These are phyloP conservation scores for Mayamaea pseudoterrestris DNA, from an alignment of 108 stramenopile genomes.

Conservation along the genomic window DNA sequence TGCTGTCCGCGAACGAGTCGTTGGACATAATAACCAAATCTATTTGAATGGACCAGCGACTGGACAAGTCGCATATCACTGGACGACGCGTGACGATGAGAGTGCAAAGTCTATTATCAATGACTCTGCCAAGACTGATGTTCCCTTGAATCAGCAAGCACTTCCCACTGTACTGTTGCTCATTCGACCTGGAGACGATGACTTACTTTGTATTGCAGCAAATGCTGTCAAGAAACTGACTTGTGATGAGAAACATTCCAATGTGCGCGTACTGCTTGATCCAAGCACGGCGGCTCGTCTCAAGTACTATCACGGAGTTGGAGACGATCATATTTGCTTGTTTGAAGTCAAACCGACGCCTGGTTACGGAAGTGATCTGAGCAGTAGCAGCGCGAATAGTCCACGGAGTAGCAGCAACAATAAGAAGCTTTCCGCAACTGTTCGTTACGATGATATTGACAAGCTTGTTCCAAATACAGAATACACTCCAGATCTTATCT, in stretches of 20 bases:
- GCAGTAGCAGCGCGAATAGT: too few species aligned
- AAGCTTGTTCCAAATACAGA: conserved; percentile 1
- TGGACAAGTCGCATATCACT: conserved; percentile 69
- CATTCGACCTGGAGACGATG: conserved; percentile 51
- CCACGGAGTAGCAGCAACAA: too few species aligned
- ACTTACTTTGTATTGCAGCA: conserved; percentile 39
- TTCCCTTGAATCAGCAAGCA: neutral
- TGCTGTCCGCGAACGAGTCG: conserved; percentile 55
- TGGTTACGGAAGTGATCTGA: conserved; percentile 27
- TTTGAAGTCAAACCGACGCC: conserved; percentile 52
- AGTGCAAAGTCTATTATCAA: neutral
- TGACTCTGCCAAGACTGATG: neutral
- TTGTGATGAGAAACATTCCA: too few species aligned
- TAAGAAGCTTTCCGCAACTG: neutral
- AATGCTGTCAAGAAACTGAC: conserved; percentile 42
- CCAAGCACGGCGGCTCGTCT: conserved; percentile 45
- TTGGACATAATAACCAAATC: conserved; percentile 64
- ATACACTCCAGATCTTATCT: conserved; percentile 50
- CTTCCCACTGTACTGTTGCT: conserved; percentile 50
- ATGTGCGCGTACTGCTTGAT: conserved; percentile 44
- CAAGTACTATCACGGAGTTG: conserved; percentile 30
- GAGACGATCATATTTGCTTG: conserved; percentile 36
- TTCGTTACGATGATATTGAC: conserved; percentile 3
- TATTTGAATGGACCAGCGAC: conserved; percentile 66
- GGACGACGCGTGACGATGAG: conserved; percentile 19